Base-by-base conservation (phyloP, 169 alveolate genomes). In the Cryptosporidium ryanae region DNA sequence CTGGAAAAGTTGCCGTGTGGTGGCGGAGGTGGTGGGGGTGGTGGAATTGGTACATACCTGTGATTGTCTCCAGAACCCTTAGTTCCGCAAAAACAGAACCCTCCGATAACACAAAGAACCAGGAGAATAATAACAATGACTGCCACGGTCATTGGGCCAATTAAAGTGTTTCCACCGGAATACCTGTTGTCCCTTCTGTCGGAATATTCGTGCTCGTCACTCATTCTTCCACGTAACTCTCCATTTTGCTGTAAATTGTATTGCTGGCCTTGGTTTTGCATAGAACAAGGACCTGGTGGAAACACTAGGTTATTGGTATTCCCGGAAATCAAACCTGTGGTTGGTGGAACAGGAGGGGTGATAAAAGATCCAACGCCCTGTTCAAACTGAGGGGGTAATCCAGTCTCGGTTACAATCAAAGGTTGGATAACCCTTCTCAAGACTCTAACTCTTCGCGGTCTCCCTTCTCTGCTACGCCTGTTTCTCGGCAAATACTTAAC, bases 21-120 rank as follows among this genome's bases (percentile, higher is more conserved):
- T 25, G 71, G 64, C 12, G 25, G 49, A 8, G 64, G 71, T 12
- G 65, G 29, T 4, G 54, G 63, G 32, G 87, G 59, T 29, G 59
- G 29, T 1, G 61, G 46, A n/a, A 25, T 50, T 6, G 66, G 66
- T 18, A n/a, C 6, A 61, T 25, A 21, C 31, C 31, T 46, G 12
- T n/a, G 34, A n/a, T 29, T 23, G 10, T 21, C n/a, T 38, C 76
- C 27, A 7, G 27, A 43, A 1, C 29, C 23, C 0, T 63, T 52
- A 10, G 76, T 65, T 23, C 87, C 87, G 34, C 87, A 76, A 23
- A 76, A 76, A 17, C 87, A 76, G 10, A 76, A 61, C 0, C 87
- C 87, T 43, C 87, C 71, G 59, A 76, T 76, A 44, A 76, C 63
- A 23, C 87, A 76, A 5, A 59, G n/a, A 15, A 76, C 48, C 15